Conservation (phyloP, 441 rosid genomes). For the Melastoma candidum region DNA sequence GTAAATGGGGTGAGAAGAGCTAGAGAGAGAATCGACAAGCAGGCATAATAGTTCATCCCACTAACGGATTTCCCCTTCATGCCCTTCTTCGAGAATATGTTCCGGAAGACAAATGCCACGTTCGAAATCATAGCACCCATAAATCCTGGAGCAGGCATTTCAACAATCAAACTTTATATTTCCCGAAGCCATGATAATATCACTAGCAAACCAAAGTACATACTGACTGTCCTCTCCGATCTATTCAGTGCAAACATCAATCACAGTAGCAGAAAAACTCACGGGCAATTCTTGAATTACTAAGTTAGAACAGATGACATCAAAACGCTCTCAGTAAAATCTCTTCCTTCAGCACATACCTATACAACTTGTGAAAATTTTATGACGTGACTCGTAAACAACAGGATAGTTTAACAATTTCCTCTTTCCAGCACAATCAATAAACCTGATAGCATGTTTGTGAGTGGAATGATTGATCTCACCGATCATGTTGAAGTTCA, state of each 20-base stretch:
- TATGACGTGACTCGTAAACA: too few species aligned
- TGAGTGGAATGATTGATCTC: slow-evolving; percentile 1
- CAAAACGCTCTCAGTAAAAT: too few species aligned
- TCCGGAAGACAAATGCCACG: slow-evolving; percentile 91
- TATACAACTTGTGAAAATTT: too few species aligned
- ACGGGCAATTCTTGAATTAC: too few species aligned
- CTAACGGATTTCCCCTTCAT: slow-evolving; percentile 94
- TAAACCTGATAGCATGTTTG: background rate
- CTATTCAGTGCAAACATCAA: too few species aligned
- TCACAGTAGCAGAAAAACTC: too few species aligned
- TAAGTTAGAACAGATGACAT: too few species aligned
- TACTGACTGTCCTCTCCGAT: too few species aligned
- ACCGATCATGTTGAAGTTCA: slow-evolving; percentile 93
- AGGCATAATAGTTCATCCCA: slow-evolving; percentile 93
- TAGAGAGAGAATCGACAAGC: slow-evolving; percentile 83
- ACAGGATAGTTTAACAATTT: too few species aligned
- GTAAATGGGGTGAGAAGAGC: slow-evolving; percentile 89
- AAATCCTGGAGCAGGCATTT: slow-evolving; percentile 36
- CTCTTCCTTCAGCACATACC: too few species aligned
- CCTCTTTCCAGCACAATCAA: too few species aligned
- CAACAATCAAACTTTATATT: slow-evolving; percentile 1
- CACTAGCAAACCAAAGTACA: too few species aligned
- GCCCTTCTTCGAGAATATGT: slow-evolving; percentile 93
- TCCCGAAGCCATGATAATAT: background rate
- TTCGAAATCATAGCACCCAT: slow-evolving; percentile 99